Percentiles rank a stretch among this genome's conserved stretches.
These are phyloP conservation scores for Candida sp. DNA, from an alignment of 1,139 yeast genomes.

Conservation along the genomic window DNA sequence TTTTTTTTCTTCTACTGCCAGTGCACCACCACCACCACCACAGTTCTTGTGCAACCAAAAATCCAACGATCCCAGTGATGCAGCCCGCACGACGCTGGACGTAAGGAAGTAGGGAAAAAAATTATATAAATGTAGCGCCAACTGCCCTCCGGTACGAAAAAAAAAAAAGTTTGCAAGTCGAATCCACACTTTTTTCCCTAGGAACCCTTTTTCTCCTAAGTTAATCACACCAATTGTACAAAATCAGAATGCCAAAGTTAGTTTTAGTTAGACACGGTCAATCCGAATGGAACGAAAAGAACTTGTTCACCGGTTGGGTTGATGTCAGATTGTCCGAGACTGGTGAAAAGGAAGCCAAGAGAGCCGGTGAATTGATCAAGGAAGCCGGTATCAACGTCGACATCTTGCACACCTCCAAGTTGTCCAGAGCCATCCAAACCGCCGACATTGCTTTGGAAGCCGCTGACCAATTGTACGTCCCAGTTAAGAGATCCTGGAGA, in stretches of 20 bases:
- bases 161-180: background rate
- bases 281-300: slow-evolving; percentile 98
- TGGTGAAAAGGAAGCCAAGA: slow-evolving; percentile 90
- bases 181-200: background rate
- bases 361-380: slow-evolving; percentile 93
- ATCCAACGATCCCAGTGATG: background rate
- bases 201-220: background rate
- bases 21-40: no score
- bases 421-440: slow-evolving; percentile 97
- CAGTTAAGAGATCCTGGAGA: slow-evolving; percentile 97
- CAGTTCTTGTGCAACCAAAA: no score
- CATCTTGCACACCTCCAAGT: slow-evolving; percentile 87
- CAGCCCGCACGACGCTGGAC: background rate
- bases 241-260: slow-evolving; percentile 58
- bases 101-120: background rate
- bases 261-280: slow-evolving; percentile 97
- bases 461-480: slow-evolving; percentile 91
- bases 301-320: slow-evolving; percentile 99
- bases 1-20: background rate
- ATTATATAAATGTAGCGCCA: background rate
- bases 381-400: slow-evolving; percentile 89
- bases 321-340: slow-evolving; percentile 85
- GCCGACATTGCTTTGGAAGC: slow-evolving; percentile 92
- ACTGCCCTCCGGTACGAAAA: slow-evolving; percentile 1
- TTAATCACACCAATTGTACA: background rate